phyloP scores from a whole-genome alignment of 805 yeast genomes.

The Blastobotrys americana region DNA sequence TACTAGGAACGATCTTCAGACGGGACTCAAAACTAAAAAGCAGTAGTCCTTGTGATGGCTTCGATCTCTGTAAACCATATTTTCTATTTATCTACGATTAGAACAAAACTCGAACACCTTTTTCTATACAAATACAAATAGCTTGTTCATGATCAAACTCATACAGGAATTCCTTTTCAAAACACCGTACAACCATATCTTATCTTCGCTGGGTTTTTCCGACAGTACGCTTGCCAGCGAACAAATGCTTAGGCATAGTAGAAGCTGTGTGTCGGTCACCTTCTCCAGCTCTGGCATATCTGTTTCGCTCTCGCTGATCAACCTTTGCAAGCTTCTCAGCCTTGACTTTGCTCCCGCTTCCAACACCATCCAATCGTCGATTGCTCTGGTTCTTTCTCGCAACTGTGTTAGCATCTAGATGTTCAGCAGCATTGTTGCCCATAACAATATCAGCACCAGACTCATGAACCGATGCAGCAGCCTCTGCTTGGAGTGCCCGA shows the following conservation, averaged over 20 bases:
- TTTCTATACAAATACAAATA: too few species aligned
- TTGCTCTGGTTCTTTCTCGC: conserved; percentile 58
- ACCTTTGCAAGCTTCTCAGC: conserved; percentile 82
- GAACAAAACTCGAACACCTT: too few species aligned
- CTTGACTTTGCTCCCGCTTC: conserved; percentile 71
- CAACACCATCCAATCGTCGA: conserved; percentile 74
- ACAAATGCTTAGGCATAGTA: conserved; percentile 86
- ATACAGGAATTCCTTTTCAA: too few species aligned
- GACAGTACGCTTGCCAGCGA: conserved; percentile 93
- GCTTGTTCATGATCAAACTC: too few species aligned
- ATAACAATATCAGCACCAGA: conserved; percentile 76
- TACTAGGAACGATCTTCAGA: too few species aligned
- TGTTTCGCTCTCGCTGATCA: conserved; percentile 90
- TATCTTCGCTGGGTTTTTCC: conserved; percentile 90
- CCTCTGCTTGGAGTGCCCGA: conserved; percentile 23
- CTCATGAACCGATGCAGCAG: conserved; percentile 34
- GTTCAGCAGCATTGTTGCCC: conserved; percentile 41
- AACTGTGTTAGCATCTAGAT: conserved; percentile 36
- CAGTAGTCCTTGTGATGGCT: too few species aligned
- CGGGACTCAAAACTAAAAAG: too few species aligned
- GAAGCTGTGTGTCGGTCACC: conserved; percentile 87
- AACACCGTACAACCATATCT: conserved; percentile 5
- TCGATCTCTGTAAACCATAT: too few species aligned
- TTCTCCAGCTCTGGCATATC: conserved; percentile 90
- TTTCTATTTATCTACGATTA: too few species aligned